Conservation (phyloP, 2,329 filamentous ascomycete genomes). For the Didymella pinodella region DNA sequence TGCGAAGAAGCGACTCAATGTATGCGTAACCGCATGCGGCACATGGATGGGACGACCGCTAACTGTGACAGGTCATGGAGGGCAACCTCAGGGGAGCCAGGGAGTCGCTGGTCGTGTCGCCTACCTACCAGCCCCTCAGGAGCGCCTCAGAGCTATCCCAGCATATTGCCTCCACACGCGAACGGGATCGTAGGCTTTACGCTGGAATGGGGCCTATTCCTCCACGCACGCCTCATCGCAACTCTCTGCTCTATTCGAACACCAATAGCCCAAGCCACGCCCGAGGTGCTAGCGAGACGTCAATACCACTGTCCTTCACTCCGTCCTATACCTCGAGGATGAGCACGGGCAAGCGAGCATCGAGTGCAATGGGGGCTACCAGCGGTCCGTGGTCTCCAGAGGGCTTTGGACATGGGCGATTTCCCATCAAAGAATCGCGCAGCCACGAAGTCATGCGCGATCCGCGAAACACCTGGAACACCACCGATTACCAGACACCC, state of each 20-base stretch:
- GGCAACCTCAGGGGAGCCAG: slow-evolving; percentile 84
- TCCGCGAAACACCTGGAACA: slow-evolving; percentile 35
- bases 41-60: slow-evolving; percentile 26
- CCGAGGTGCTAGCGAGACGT: slow-evolving; percentile 54
- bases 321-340: slow-evolving; percentile 40
- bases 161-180: slow-evolving; percentile 46
- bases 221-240: slow-evolving; percentile 39
- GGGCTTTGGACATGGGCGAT: slow-evolving; percentile 44
- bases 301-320: slow-evolving; percentile 45
- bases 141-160: slow-evolving; percentile 44
- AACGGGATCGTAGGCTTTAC: slow-evolving; percentile 47
- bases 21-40: slow-evolving; percentile 56
- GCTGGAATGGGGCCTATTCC: slow-evolving; percentile 49
- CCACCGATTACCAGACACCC: slow-evolving; percentile 36
- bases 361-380: slow-evolving; percentile 50
- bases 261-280: slow-evolving; percentile 45
- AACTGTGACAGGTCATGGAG: slow-evolving; percentile 79
- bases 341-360: slow-evolving; percentile 46
- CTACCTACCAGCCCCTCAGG: slow-evolving; percentile 57
- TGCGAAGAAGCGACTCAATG: slow-evolving; percentile 86
- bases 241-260: slow-evolving; percentile 42
- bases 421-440: slow-evolving; percentile 50
- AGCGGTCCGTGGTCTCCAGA: slow-evolving; percentile 51
- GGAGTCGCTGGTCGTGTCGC: slow-evolving; percentile 66
- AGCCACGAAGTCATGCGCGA: slow-evolving; percentile 53